A percentile compares a stretch with the other conserved stretches of the same genome.
phyloP scores from a whole-genome alignment of 2,329 filamentous ascomycete genomes.

The Claviceps africana region DNA sequence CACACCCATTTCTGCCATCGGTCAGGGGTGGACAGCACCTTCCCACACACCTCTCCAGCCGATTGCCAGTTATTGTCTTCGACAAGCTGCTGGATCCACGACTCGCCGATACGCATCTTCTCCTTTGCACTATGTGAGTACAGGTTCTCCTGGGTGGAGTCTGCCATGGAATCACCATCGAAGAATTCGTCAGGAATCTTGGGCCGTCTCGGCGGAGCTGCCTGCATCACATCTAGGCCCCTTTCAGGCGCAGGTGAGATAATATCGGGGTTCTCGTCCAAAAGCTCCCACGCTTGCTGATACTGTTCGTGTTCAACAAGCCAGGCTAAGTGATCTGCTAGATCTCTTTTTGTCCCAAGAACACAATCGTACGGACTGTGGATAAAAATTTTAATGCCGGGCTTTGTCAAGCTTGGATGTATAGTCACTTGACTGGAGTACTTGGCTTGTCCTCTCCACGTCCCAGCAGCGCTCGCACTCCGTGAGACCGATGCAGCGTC shows the following conservation, averaged over 20 bases:
- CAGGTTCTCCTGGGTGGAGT: slow-evolving; percentile 41
- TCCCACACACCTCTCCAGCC: slow-evolving; percentile 70
- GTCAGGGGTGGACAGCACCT: slow-evolving; percentile 63
- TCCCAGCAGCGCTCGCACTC: slow-evolving; percentile 21
- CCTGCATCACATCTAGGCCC: slow-evolving; percentile 23
- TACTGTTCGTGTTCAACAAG: slow-evolving; percentile 69
- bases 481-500: slow-evolving; percentile 35
- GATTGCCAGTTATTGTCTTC: slow-evolving; percentile 58
- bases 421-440: slow-evolving; percentile 21
- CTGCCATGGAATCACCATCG: slow-evolving; percentile 47
- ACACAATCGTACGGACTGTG: slow-evolving; percentile 95
- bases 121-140: slow-evolving; percentile 66
- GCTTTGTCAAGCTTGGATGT: slow-evolving; percentile 41
- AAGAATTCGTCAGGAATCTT: slow-evolving; percentile 49
- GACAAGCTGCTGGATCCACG: slow-evolving; percentile 83
- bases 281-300: slow-evolving; percentile 72
- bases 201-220: slow-evolving; percentile 27
- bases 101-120: slow-evolving; percentile 78
- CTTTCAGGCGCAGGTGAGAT: slow-evolving; percentile 30
- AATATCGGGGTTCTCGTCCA: slow-evolving; percentile 77
- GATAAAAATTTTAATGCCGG: slow-evolving; percentile 66
- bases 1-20: slow-evolving; percentile 95
- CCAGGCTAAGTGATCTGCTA: slow-evolving; percentile 77
- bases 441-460: slow-evolving; percentile 12
- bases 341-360: slow-evolving; percentile 75